Conservation (phyloP, 1,284 basidiomycete species). For the Omphalotus olearius region DNA sequence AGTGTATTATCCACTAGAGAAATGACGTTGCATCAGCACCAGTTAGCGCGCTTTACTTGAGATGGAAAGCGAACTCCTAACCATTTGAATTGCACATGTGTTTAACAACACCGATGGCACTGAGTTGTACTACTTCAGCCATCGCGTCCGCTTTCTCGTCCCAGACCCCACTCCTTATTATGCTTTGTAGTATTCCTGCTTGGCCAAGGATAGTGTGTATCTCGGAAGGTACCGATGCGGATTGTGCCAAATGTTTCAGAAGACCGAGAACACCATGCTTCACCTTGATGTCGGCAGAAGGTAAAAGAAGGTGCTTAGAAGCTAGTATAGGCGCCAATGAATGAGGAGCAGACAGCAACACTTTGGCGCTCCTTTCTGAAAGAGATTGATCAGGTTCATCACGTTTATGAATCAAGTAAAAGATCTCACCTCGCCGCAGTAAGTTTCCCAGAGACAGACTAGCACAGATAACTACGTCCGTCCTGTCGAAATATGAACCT, state of each 20-base stretch:
- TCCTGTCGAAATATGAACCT: slow-evolving; percentile 35
- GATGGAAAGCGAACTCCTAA: slow-evolving; percentile 32
- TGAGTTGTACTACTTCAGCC: slow-evolving; percentile 82
- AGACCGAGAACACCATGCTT: slow-evolving; percentile 84
- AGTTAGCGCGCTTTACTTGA: slow-evolving; percentile 10
- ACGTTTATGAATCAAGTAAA: not conserved
- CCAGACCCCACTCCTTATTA: slow-evolving; percentile 72
- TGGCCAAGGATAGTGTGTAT: slow-evolving; percentile 63
- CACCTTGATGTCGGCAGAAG: slow-evolving; percentile 66
- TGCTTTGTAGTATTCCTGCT: slow-evolving; percentile 56
- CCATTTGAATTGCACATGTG: slow-evolving; percentile 79
- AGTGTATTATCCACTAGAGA: slow-evolving; percentile 61
- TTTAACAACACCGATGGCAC: slow-evolving; percentile 85
- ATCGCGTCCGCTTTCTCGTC: slow-evolving; percentile 65
- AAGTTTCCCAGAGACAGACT: slow-evolving; percentile 82
- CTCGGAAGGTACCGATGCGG: slow-evolving; percentile 51
- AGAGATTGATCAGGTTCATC: slow-evolving; percentile 6
- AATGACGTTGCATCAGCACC: slow-evolving; percentile 1
- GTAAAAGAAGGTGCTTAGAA: slow-evolving; percentile 45
- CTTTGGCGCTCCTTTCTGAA: slow-evolving; percentile 60
- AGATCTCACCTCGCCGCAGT: slow-evolving; percentile 62
- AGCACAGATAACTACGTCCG: slow-evolving; percentile 81
- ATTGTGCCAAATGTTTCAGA: slow-evolving; percentile 81
- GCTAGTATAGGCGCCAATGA: slow-evolving; percentile 47
- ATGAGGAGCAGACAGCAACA: slow-evolving; percentile 54